These are phyloP conservation scores for Phytophthora aleatoria DNA, from an alignment of 352 stramenopile species.

Conservation along the genomic window DNA sequence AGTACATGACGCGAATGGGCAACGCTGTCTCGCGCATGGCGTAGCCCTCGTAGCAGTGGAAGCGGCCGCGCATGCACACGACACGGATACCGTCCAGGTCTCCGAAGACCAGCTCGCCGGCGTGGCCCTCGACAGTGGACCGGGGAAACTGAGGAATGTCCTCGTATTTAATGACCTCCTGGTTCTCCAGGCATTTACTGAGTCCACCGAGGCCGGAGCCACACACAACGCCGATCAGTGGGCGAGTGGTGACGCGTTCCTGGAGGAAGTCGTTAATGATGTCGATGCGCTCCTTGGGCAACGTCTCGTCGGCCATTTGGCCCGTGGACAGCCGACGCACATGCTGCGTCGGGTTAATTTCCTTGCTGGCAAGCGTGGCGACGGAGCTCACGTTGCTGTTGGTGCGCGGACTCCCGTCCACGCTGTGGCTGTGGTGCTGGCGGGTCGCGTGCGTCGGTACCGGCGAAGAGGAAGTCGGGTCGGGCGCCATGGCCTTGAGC, in stretches of 20 bases:
- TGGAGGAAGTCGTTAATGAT: conserved; percentile 21
- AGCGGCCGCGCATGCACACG: conserved; percentile 94
- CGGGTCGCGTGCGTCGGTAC: background rate
- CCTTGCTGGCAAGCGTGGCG: conserved; percentile 12
- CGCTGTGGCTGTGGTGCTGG: conserved; percentile 39
- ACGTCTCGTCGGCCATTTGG: conserved; percentile 61
- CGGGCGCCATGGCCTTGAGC: background rate
- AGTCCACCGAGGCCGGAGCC: conserved; percentile 73
- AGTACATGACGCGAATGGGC: conserved; percentile 93
- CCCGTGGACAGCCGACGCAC: conserved; percentile 46
- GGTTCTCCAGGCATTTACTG: conserved; percentile 83
- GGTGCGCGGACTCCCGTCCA: conserved; percentile 25
- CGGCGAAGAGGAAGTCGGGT: background rate
- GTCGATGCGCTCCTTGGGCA: conserved; percentile 20
- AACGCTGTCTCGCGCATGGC: conserved; percentile 92
- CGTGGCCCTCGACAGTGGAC: conserved; percentile 92
- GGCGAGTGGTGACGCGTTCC: conserved; percentile 3
- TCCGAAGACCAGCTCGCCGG: conserved; percentile 93
- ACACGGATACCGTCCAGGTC: conserved; percentile 74
- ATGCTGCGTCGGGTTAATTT: background rate
- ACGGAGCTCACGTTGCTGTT: conserved; percentile 2
- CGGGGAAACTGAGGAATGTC: conserved; percentile 83
- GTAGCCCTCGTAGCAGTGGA: conserved; percentile 97
- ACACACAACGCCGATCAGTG: conserved; percentile 88
- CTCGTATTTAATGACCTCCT: conserved; percentile 88